phyloP scores from a whole-genome alignment of 257 asterid genomes.

The Buddleja alternifolia region DNA sequence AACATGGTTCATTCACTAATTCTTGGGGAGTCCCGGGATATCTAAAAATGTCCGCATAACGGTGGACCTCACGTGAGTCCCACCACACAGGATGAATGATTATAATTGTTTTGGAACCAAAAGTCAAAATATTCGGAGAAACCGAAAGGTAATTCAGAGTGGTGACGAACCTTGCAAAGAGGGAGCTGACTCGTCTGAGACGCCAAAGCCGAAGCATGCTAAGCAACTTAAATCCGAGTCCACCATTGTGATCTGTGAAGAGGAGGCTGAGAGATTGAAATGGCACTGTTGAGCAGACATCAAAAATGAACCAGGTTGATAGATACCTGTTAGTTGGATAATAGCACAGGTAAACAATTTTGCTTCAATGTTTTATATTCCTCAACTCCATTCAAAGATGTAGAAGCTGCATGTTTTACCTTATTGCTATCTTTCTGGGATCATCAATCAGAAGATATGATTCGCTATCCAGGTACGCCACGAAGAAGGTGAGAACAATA shows the following conservation, averaged over 20 bases:
- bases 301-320: conserved; percentile 82
- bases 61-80: too few relatives aligned
- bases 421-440: conserved; percentile 63
- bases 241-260: conserved; percentile 72
- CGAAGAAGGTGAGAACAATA: conserved; percentile 81
- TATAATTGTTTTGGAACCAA: too few relatives aligned
- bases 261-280: conserved; percentile 67
- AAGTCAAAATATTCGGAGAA: too few relatives aligned
- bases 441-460: conserved; percentile 73
- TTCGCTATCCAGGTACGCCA: conserved; percentile 74
- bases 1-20: neutral
- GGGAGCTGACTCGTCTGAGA: conserved; percentile 83
- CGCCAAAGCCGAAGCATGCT: conserved; percentile 98
- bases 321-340: conserved; percentile 58
- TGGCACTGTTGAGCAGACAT: conserved; percentile 80
- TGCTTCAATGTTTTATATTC: neutral
- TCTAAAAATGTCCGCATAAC: too few relatives aligned
- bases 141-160: neutral
- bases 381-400: neutral
- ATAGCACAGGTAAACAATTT: neutral
- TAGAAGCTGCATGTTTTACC: conserved; percentile 46
- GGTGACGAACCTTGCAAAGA: conserved; percentile 70
- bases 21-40: too few relatives aligned
- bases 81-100: too few relatives aligned
- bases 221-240: conserved; percentile 65